Evolutionary conservation across 2,329 filamentous ascomycete species (phyloP).

Genomic region (Aspergillus fructus): DNA sequence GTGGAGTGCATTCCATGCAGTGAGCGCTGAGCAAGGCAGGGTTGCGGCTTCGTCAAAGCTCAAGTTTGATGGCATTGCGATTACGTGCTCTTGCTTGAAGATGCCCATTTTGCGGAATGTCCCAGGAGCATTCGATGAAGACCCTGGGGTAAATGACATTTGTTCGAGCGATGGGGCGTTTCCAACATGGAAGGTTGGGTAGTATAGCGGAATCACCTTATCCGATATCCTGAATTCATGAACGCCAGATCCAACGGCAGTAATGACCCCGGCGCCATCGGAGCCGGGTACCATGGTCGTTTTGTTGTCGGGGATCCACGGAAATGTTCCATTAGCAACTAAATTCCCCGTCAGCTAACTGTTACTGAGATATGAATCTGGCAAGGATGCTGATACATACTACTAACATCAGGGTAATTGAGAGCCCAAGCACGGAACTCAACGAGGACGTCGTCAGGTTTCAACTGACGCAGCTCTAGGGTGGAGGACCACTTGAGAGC

Average conservation of each 20-base stretch:
- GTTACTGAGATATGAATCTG: too few relatives aligned
- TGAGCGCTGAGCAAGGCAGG: conserved; percentile 53
- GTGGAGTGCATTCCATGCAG: conserved; percentile 61
- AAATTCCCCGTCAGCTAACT: too few relatives aligned
- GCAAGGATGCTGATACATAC: too few relatives aligned
- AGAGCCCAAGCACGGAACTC: too few relatives aligned
- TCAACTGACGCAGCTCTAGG: too few relatives aligned
- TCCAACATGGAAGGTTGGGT: neutral
- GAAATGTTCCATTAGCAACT: too few relatives aligned
- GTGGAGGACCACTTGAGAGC: too few relatives aligned
- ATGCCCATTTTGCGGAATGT: conserved; percentile 61
- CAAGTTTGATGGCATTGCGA: conserved; percentile 58
- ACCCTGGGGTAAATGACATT: too few relatives aligned
- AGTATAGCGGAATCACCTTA: neutral
- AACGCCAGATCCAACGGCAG: neutral
- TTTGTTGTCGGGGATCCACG: too few relatives aligned
- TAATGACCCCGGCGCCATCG: neutral
- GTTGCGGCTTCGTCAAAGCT: conserved; percentile 52
- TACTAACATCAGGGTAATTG: too few relatives aligned
- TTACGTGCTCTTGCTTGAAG: conserved; percentile 54
- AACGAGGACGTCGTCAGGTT: too few relatives aligned
- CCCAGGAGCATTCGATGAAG: conserved; percentile 37
- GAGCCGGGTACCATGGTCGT: neutral
- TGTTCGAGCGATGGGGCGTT: neutral
- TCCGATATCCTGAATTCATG: neutral